Percentiles rank a stretch among this genome's conserved stretches.
Evolutionary conservation across 2,329 filamentous ascomycete species (phyloP).

Genomic region (Ceratocystis ficicola): DNA sequence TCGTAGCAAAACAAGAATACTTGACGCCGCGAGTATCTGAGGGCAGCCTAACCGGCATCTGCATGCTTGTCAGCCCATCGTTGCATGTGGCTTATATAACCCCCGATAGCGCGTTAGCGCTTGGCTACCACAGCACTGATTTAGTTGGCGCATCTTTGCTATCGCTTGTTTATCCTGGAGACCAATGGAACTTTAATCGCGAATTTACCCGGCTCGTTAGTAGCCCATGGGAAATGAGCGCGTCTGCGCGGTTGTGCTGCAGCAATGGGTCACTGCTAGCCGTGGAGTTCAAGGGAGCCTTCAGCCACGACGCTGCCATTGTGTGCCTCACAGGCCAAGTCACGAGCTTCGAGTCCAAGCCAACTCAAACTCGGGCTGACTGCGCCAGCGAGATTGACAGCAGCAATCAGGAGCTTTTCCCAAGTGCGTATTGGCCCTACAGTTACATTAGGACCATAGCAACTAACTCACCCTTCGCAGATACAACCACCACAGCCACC

Average conservation of each 20-base stretch:
- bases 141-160: conserved; percentile 64
- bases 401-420: neutral
- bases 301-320: neutral
- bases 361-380: too few species aligned
- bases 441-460: neutral
- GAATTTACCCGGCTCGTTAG: conserved; percentile 81
- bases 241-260: conserved; percentile 77
- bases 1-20: neutral
- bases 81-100: conserved; percentile 79
- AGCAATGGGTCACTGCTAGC: conserved; percentile 62
- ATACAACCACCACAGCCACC: neutral
- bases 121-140: conserved; percentile 60
- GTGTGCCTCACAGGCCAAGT: neutral
- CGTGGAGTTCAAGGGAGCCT: conserved; percentile 68
- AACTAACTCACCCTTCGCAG: neutral
- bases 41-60: conserved; percentile 37
- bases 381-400: too few species aligned
- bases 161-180: conserved; percentile 76
- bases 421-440: neutral
- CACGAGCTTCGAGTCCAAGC: neutral
- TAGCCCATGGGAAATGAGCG: conserved; percentile 62
- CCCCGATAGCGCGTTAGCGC: conserved; percentile 60
- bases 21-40: neutral
- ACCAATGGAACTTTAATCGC: conserved; percentile 67
- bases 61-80: conserved; percentile 76